phyloP scores from a whole-genome alignment of 2,329 filamentous ascomycete genomes.

The Alternaria novae-zelandiae region DNA sequence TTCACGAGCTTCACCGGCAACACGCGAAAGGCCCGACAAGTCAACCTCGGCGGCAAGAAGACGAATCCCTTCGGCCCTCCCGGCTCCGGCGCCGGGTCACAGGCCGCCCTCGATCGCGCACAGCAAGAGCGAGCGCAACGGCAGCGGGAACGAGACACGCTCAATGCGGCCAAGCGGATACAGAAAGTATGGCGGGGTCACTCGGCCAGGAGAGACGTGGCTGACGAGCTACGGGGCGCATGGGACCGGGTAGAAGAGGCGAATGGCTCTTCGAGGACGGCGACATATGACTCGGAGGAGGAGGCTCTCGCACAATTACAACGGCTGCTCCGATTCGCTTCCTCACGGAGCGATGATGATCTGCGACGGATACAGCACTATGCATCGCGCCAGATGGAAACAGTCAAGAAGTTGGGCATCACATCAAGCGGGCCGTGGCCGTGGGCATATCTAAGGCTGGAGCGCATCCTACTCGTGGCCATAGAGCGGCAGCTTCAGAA shows the following conservation, averaged over 20 bases:
- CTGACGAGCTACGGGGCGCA: conserved; percentile 56
- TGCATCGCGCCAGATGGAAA: conserved; percentile 46
- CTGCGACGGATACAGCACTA: conserved; percentile 50
- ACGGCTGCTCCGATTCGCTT: conserved; percentile 54
- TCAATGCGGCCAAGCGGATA: conserved; percentile 75
- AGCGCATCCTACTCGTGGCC: conserved; percentile 47
- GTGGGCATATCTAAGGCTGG: conserved; percentile 50
- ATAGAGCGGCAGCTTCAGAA: conserved; percentile 33
- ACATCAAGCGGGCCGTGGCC: conserved; percentile 47
- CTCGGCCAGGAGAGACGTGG: conserved; percentile 64
- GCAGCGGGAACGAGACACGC: conserved; percentile 78
- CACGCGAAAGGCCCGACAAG: conserved; percentile 84
- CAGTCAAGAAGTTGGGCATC: conserved; percentile 30
- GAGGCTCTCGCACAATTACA: conserved; percentile 51
- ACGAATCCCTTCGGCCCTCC: conserved; percentile 76
- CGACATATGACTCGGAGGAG: conserved; percentile 46
- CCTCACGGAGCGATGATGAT: conserved; percentile 47
- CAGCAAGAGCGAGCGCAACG: conserved; percentile 84
- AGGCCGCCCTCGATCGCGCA: conserved; percentile 81
- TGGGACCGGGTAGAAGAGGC: conserved; percentile 39
- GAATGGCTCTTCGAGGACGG: conserved; percentile 9
- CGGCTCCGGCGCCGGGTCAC: conserved; percentile 67
- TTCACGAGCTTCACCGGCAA: conserved; percentile 90
- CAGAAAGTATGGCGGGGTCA: conserved; percentile 87
- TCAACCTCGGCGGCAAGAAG: conserved; percentile 88